Percentiles rank a stretch among this genome's conserved stretches.
phyloP scores from a whole-genome alignment of 2,329 filamentous ascomycete species.

The Stemphylium vesicarium region DNA sequence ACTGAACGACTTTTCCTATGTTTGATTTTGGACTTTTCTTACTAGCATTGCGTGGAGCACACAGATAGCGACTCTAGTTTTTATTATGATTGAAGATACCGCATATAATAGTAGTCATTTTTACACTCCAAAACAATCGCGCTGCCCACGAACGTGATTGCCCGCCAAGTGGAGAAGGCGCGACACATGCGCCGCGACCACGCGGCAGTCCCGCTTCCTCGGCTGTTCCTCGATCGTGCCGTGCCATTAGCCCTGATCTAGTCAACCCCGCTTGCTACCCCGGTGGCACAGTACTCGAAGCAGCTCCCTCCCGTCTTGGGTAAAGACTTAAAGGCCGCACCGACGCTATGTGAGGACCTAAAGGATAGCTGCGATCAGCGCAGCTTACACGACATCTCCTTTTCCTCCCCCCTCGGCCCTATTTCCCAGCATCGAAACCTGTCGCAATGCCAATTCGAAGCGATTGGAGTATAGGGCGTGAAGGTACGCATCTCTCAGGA shows the following conservation, averaged over 20 bases:
- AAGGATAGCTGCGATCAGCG: neutral
- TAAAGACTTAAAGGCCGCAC: neutral
- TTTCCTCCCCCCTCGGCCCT: neutral
- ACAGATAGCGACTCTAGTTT: conserved; percentile 1
- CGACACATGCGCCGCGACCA: neutral
- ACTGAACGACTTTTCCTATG: conserved; percentile 4
- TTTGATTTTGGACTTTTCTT: neutral
- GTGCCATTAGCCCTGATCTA: conserved; percentile 1
- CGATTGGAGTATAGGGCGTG: conserved; percentile 47
- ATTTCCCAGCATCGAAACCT: neutral
- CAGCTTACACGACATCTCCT: neutral
- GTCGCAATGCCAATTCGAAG: conserved; percentile 47
- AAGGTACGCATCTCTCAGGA: conserved; percentile 36
- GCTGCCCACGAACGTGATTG: neutral
- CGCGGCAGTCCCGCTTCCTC: neutral
- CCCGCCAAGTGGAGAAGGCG: neutral
- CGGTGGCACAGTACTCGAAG: neutral
- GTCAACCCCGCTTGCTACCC: conserved; percentile 3
- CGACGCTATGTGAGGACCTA: neutral
- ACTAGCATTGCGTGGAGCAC: conserved; percentile 1
- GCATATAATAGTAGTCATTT: neutral
- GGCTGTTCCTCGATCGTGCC: neutral
- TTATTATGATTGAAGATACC: neutral
- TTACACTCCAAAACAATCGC: neutral
- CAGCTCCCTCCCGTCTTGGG: neutral